Conservation (phyloP, 345 rosid genomes). For the Noccaea bulbosa region DNA sequence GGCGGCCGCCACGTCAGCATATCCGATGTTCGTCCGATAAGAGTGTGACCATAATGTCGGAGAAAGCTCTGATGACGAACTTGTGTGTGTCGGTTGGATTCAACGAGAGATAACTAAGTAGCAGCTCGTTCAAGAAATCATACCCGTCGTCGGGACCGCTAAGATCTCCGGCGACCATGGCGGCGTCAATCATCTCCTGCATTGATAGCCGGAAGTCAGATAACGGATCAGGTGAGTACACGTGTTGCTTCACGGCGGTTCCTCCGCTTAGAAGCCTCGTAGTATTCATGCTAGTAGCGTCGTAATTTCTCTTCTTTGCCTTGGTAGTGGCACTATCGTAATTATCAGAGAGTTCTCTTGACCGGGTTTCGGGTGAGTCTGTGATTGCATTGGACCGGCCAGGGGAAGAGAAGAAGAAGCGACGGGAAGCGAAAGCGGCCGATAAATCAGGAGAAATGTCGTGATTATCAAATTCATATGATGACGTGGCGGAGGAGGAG, state of each 20-base stretch:
- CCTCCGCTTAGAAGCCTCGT: constrained; percentile 51
- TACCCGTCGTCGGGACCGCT: constrained; percentile 61
- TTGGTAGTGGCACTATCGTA: constrained; percentile 30
- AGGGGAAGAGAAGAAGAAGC: constrained; percentile 92
- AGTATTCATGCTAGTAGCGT: not conserved
- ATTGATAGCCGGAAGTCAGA: constrained; percentile 85
- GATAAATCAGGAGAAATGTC: constrained; percentile 61
- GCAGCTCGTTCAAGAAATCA: constrained; percentile 80
- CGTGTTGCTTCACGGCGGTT: constrained; percentile 63
- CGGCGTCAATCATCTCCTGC: constrained; percentile 97
- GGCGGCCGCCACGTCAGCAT: constrained; percentile 22
- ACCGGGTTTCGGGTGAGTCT: constrained; percentile 53
- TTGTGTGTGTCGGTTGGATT: constrained; percentile 74
- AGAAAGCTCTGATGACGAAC: constrained; percentile 72
- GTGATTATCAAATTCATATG: constrained; percentile 34
- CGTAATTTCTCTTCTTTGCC: not conserved
- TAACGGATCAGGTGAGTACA: constrained; percentile 82
- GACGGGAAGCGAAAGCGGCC: constrained; percentile 77
- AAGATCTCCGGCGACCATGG: constrained; percentile 35
- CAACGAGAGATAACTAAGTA: constrained; percentile 67
- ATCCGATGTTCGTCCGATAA: constrained; percentile 36
- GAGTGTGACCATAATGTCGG: constrained; percentile 74
- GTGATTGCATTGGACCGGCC: constrained; percentile 88
- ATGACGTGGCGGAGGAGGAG: constrained; percentile 47
- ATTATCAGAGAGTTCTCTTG: constrained; percentile 33